Percentiles rank a stretch among this genome's conserved stretches.
phyloP scores from a whole-genome alignment of 2,329 filamentous ascomycete species.

The Trichoderma lentiforme region DNA sequence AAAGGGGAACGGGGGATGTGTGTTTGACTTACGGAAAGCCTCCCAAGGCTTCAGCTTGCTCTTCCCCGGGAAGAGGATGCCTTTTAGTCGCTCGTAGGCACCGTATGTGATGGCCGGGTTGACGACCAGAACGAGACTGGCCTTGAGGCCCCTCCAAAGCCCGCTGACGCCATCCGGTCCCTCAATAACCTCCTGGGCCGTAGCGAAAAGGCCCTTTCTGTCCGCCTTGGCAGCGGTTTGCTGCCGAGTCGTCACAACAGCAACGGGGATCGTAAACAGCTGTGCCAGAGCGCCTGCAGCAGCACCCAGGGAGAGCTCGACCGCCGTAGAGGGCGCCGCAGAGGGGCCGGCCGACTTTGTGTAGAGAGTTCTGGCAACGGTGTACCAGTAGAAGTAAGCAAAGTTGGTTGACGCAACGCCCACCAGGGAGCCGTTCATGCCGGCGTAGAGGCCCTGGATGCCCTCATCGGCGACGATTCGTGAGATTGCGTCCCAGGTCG shows the following conservation, averaged over 20 bases:
- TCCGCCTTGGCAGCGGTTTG: constrained; percentile 86
- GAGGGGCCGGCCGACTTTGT: constrained; percentile 53
- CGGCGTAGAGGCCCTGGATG: constrained; percentile 77
- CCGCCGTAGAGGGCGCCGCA: constrained; percentile 67
- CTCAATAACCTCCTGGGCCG: constrained; percentile 81
- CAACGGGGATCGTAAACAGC: constrained; percentile 92
- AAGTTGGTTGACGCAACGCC: constrained; percentile 98
- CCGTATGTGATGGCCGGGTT: constrained; percentile 98
- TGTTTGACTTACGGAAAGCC: constrained; percentile 74
- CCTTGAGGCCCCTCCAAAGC: constrained; percentile 92
- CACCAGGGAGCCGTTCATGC: constrained; percentile 79
- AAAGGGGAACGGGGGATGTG: background rate
- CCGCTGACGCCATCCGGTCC: constrained; percentile 87
- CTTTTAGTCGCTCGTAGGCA: constrained; percentile 85
- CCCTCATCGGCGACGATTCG: constrained; percentile 84
- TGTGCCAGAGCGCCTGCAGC: constrained; percentile 87
- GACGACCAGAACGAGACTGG: constrained; percentile 89
- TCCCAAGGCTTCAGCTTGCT: constrained; percentile 74
- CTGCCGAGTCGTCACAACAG: constrained; percentile 92
- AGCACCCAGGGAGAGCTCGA: constrained; percentile 82
- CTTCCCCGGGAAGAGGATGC: constrained; percentile 73
- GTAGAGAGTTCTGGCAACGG: constrained; percentile 79
- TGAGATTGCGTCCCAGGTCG: constrained; percentile 81
- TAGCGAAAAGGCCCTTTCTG: constrained; percentile 81
- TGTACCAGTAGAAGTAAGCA: constrained; percentile 99